Evolutionary conservation across 2,329 filamentous ascomycete genomes (phyloP), one percentile per base, ranked within the genome.

Genomic region (Colletotrichum tofieldiae): DNA sequence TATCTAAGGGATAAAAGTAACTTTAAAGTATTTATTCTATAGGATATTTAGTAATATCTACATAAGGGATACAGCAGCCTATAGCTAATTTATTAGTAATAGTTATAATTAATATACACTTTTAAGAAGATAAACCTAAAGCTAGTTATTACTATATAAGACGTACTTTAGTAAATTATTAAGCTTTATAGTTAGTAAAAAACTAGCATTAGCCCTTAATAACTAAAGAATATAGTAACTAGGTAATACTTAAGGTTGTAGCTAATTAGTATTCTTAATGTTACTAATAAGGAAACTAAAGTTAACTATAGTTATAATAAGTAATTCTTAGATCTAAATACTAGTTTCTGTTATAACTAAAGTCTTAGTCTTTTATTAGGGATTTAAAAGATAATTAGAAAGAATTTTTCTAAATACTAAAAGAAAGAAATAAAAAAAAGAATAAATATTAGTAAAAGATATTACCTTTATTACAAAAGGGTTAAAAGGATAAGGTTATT

Each of bases 161-260:
- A 45, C 3, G 3, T 20, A 20, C 5, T 20, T 45, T 5, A 20
- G 41, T 5, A 7, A 20, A 14, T 45, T 45, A 45, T 45, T 45
- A 20, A 20, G 16, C 41, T 45, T 45, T 20, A 6, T 45, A 6
- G 7, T 6, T 20, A 20, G 41, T 20, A 45, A 6, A 16, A 45
- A 0, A 1, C 4, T 1, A 6, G 2, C 2, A 6, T 45, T 20
- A 45, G 16, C 1, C 0, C 14, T 20, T 6, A 37, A 4, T 1
- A 20, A 7, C 16, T 45, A 45, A 2, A 45, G 18, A 20, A 45
- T 7, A 5, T 45, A 41, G 3, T 37, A 37, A 37, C 6, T 11
- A 7, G 12, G 39, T 9, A 41, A 12, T 12, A 12, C 5, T 14
- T 41, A 41, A 12, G 5, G 3, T 1, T 41, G 14, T 12, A 14